Base-by-base conservation (phyloP, 2,329 filamentous ascomycete species). In the Fusarium sterilihyphosum region DNA sequence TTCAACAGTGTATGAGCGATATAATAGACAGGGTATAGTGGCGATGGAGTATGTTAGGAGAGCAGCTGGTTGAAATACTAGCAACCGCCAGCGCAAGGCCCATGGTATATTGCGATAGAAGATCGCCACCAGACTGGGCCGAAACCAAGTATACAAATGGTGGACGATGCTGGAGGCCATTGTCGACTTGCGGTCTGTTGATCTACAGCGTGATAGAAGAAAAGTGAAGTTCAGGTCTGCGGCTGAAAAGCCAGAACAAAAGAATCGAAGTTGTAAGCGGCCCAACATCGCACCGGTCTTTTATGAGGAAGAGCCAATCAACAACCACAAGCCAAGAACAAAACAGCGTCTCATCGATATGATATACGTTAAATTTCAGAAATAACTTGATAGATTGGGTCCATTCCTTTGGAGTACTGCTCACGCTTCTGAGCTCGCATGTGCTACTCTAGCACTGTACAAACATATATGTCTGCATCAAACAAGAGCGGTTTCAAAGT, bases 31-130 rank as follows among this genome's bases (percentile, higher is more conserved):
- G 1, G 80, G 80, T 8, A 81, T 62, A 20, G 79, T 78, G 33
- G 80, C 81, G 46, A 86, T 80, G 40, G 80, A 70, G 71, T 83
- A 82, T 17, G 80, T 81, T 14, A 86, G 66, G 40, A 84, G 61
- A 8, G 77, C 78, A n/a, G 84, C 75, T 20, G 85, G 84, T 66
- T 85, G 83, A 24, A 87, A 81, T 43, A 82, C 61, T 26, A 88
- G 76, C 16, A 85, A 80, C 13, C 85, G 83, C 83, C 85, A 85
- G 70, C 85, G 84, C 35, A 82, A 74, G 20, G 70, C 65, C 69
- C 81, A 84, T 8, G 85, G 81, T 46, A 86, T 79, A 54, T 77
- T 73, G 20, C 73, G 77, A 26, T 81, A 76, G 69, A 84, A 82
- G 46, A 86, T 61, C 31, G 82, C 81, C 47, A 83, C 80, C 13